A percentile compares a stretch with the other conserved stretches of the same genome.
Conservation (phyloP, 2,329 filamentous ascomycete genomes). For the Aspergillus tamarii region DNA sequence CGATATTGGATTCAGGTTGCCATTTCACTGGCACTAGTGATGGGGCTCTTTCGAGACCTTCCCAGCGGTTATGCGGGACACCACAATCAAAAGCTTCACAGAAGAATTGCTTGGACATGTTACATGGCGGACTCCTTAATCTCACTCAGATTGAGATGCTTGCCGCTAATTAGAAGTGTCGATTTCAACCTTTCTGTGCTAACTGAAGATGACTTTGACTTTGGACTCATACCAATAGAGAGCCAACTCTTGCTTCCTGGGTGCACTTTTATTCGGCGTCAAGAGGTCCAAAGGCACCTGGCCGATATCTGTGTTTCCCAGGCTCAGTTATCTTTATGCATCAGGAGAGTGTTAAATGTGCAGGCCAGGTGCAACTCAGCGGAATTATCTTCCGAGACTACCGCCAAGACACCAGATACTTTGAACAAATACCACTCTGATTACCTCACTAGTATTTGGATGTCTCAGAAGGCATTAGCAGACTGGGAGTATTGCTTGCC, state of each 20-base stretch:
- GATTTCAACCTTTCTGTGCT: not conserved
- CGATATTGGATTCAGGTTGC: not conserved
- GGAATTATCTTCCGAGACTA: not conserved
- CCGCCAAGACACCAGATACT: not conserved
- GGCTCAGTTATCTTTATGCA: not conserved
- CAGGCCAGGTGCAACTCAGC: not conserved
- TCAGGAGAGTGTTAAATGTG: not conserved
- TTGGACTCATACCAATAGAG: not conserved
- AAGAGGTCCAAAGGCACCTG: not conserved
- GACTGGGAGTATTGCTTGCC: not conserved
- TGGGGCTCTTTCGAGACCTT: not conserved
- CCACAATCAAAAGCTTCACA: not conserved
- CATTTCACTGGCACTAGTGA: not conserved
- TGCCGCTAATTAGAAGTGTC: not conserved
- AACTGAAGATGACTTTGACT: not conserved
- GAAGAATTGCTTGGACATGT: constrained; percentile 1
- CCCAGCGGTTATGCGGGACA: not conserved
- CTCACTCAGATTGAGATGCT: not conserved
- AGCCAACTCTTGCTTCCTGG: not conserved
- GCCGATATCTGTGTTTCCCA: not conserved
- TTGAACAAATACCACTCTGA: not conserved
- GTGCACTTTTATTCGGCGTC: not conserved
- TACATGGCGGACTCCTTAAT: not conserved
- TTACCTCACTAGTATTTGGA: not conserved
- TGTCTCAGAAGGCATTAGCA: not conserved